A percentile compares a stretch with the other conserved stretches of the same genome.
Evolutionary conservation across 208 protist genomes (phyloP).

Genomic region (Leishmania lainsoni): DNA sequence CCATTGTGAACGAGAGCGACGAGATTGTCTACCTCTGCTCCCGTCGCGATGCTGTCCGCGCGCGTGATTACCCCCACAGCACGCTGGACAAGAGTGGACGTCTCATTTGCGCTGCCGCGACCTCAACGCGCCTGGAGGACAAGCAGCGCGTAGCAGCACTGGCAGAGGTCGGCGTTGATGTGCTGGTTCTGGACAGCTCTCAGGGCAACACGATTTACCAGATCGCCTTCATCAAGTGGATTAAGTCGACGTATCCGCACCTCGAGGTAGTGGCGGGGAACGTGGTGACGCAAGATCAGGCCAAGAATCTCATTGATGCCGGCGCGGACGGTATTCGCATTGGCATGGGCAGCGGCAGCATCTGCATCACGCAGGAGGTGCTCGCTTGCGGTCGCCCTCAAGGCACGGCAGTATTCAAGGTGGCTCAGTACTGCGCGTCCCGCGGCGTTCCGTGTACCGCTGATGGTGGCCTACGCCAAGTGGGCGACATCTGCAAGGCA

Average conservation of each 20-base stretch:
- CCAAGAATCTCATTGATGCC: constrained; percentile 96
- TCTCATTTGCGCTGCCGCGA: constrained; percentile 90
- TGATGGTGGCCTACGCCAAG: constrained; percentile 93
- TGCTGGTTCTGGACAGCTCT: constrained; percentile 95
- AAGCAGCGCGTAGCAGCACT: constrained; percentile 82
- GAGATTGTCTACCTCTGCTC: constrained; percentile 93
- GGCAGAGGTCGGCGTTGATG: constrained; percentile 90
- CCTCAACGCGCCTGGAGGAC: constrained; percentile 92
- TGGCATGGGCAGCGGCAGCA: constrained; percentile 98
- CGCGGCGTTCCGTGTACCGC: constrained; percentile 94
- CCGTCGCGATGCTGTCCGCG: constrained; percentile 81
- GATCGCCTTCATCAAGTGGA: constrained; percentile 93
- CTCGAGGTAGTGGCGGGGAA: constrained; percentile 95
- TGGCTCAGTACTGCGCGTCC: constrained; percentile 82
- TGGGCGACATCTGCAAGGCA: constrained; percentile 97
- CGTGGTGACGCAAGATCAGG: constrained; percentile 96
- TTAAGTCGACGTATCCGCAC: constrained; percentile 91
- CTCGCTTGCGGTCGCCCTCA: constrained; percentile 95
- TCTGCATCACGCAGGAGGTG: constrained; percentile 98
- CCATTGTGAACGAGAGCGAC: constrained; percentile 94
- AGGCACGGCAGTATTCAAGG: constrained; percentile 95
- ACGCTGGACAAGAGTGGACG: constrained; percentile 82
- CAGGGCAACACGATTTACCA: constrained; percentile 97
- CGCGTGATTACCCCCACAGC: constrained; percentile 82
- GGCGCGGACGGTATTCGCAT: constrained; percentile 97